These are phyloP conservation scores for Scheffersomyces insectosa DNA, from an alignment of 1,139 yeast genomes.

Conservation along the genomic window DNA sequence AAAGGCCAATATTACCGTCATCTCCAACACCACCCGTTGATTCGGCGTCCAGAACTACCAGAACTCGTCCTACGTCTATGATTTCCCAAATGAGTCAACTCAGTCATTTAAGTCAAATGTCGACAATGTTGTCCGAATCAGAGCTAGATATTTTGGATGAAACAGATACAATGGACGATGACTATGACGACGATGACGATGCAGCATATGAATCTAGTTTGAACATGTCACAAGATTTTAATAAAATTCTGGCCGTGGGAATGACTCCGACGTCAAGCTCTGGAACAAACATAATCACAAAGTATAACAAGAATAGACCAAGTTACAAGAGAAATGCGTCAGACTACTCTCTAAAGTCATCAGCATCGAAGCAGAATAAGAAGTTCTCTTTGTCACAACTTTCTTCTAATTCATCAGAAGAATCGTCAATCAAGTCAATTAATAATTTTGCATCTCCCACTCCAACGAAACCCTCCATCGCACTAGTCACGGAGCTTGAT, in stretches of 20 bases:
- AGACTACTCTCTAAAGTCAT: slow-evolving; percentile 38
- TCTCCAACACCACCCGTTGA: not conserved
- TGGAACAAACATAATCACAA: slow-evolving; percentile 1
- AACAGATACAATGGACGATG: slow-evolving; percentile 50
- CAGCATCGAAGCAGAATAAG: slow-evolving; percentile 30
- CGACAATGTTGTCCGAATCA: slow-evolving; percentile 50
- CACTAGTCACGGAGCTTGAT: slow-evolving; percentile 9
- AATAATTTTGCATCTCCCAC: slow-evolving; percentile 18
- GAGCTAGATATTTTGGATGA: slow-evolving; percentile 45
- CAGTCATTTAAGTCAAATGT: slow-evolving; percentile 57
- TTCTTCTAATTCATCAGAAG: slow-evolving; percentile 43
- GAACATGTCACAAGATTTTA: slow-evolving; percentile 27
- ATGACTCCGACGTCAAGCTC: slow-evolving; percentile 7
- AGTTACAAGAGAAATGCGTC: slow-evolving; percentile 38
- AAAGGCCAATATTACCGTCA: no score
- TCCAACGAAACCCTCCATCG: slow-evolving; percentile 10
- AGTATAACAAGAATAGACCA: slow-evolving; percentile 26
- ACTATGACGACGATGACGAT: slow-evolving; percentile 37
- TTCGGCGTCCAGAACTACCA: slow-evolving; percentile 9
- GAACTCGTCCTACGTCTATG: slow-evolving; percentile 64
- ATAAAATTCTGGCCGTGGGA: slow-evolving; percentile 5
- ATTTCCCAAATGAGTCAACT: slow-evolving; percentile 62
- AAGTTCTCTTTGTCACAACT: slow-evolving; percentile 34
- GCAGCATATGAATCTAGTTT: slow-evolving; percentile 34
- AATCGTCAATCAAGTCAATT: slow-evolving; percentile 21